Percentiles rank a stretch among this genome's conserved stretches.
These are phyloP conservation scores for Tarenaya hassleriana DNA, from an alignment of 345 rosid species.

Conservation along the genomic window DNA sequence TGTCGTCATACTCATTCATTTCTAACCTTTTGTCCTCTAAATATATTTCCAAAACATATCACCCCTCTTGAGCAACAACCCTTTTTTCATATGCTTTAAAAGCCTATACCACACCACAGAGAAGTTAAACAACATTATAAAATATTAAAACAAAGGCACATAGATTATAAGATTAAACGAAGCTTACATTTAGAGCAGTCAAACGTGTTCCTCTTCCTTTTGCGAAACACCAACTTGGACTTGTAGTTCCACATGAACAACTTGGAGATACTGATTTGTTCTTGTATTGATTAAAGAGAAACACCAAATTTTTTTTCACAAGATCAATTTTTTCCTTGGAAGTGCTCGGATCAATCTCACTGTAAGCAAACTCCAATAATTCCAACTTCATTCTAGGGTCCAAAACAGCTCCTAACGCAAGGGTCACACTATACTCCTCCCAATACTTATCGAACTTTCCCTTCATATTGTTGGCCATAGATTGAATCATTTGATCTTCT, in stretches of 20 bases:
- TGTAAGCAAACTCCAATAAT: not conserved
- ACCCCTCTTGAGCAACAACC: not conserved
- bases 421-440: not conserved
- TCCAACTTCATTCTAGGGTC: not conserved
- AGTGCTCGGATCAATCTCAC: not conserved
- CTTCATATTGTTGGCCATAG: no score
- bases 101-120: not conserved
- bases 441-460: not conserved
- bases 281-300: constrained; percentile 1
- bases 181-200: not conserved
- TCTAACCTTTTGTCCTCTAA: no score
- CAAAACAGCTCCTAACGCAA: not conserved
- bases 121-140: not conserved
- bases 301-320: not conserved
- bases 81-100: not conserved
- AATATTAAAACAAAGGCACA: not conserved
- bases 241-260: not conserved
- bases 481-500: not conserved
- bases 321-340: not conserved
- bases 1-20: no score
- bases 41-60: no score
- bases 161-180: not conserved
- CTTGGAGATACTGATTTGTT: not conserved
- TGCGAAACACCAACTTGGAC: not conserved
- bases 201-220: not conserved